Evolutionary conservation across 352 stramenopile species (phyloP).

Genomic region (Globisporangium viniferum): DNA sequence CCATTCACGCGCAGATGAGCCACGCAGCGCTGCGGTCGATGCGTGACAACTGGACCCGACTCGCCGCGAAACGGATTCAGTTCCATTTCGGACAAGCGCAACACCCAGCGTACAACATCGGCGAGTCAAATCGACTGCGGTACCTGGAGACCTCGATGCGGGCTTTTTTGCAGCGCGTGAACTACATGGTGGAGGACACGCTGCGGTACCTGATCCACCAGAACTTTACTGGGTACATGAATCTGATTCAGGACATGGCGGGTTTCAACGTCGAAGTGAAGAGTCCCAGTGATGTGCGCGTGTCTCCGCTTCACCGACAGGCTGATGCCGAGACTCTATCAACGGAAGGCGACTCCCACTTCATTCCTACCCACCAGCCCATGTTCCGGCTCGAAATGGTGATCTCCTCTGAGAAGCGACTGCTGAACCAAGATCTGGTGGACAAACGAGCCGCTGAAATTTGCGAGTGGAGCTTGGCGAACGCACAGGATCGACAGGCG

Average conservation of each 20-base stretch:
- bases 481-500: constrained; percentile 43
- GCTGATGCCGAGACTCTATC: not conserved
- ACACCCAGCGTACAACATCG: constrained; percentile 57
- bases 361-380: constrained; percentile 41
- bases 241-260: constrained; percentile 69
- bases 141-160: constrained; percentile 62
- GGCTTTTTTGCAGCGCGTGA: constrained; percentile 68
- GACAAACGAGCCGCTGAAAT: constrained; percentile 54
- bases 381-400: constrained; percentile 74
- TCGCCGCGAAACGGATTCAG: constrained; percentile 74
- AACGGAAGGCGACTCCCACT: not conserved
- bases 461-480: constrained; percentile 53
- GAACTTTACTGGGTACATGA: constrained; percentile 70
- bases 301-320: constrained; percentile 1
- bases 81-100: constrained; percentile 51
- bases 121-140: constrained; percentile 59
- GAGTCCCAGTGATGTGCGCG: constrained; percentile 43
- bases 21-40: constrained; percentile 72
- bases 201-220: constrained; percentile 55
- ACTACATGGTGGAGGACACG: constrained; percentile 81
- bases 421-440: constrained; percentile 58
- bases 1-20: constrained; percentile 64
- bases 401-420: constrained; percentile 48
- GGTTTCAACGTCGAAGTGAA: constrained; percentile 52
- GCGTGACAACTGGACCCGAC: constrained; percentile 72